A percentile compares a stretch with the other conserved stretches of the same genome.
phyloP scores from a whole-genome alignment of 768 basidiomycete species.

The Suillus bovinus region DNA sequence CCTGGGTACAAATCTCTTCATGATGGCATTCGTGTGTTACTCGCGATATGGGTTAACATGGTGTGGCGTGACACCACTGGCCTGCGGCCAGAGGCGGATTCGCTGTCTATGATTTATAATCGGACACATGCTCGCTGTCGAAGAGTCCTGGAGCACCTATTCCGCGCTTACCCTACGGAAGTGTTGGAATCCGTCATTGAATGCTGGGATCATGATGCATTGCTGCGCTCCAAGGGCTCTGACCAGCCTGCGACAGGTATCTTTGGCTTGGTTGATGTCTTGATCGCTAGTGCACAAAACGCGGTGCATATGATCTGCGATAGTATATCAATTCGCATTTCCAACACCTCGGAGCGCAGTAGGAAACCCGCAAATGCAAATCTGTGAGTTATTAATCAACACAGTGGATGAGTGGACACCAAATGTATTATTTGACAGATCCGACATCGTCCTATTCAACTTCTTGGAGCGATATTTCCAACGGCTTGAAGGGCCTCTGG shows the following conservation, averaged over 20 bases:
- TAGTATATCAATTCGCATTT: constrained; percentile 64
- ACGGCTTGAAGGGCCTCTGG: constrained; percentile 86
- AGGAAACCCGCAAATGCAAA: constrained; percentile 65
- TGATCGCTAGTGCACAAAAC: constrained; percentile 82
- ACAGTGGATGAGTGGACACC: background rate
- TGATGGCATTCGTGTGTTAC: constrained; percentile 79
- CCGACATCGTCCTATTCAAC: constrained; percentile 70
- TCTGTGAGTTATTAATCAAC: constrained; percentile 47
- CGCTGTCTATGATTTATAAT: constrained; percentile 63
- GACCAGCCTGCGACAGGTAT: constrained; percentile 48
- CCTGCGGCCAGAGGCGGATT: constrained; percentile 64
- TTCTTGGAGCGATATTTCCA: constrained; percentile 88
- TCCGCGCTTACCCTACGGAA: constrained; percentile 76
- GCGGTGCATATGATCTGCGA: constrained; percentile 90
- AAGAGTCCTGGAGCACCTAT: constrained; percentile 82
- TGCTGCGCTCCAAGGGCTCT: constrained; percentile 45
- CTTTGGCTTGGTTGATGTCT: constrained; percentile 81
- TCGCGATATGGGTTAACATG: constrained; percentile 69
- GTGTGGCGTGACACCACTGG: constrained; percentile 46
- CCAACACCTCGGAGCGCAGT: constrained; percentile 54
- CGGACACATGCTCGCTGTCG: constrained; percentile 71
- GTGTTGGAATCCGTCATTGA: constrained; percentile 83
- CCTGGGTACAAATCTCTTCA: constrained; percentile 76
- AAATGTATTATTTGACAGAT: constrained; percentile 40
- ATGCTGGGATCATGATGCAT: constrained; percentile 69